Evolutionary conservation across 2,329 filamentous ascomycete species (phyloP).

Genomic region (Aspergillus carbonarius): DNA sequence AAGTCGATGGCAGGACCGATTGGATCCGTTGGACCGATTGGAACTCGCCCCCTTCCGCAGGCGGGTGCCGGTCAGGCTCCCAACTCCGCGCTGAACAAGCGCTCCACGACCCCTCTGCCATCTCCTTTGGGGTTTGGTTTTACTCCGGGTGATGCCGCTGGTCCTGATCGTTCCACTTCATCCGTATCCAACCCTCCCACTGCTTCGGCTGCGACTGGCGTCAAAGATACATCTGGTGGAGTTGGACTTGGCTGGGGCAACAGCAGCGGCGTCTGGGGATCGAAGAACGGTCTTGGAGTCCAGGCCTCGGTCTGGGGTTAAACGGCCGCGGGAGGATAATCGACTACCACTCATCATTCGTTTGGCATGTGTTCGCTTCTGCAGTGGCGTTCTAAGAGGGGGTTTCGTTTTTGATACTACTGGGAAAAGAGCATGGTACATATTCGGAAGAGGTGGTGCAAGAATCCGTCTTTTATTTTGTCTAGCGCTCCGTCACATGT

Average conservation of each 20-base stretch:
- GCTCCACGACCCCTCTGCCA: conserved; percentile 85
- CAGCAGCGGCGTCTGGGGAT: conserved; percentile 80
- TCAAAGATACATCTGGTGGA: conserved; percentile 44
- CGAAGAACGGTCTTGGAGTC: conserved; percentile 75
- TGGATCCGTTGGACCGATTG: conserved; percentile 82
- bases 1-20: conserved; percentile 53
- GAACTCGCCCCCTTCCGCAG: conserved; percentile 73
- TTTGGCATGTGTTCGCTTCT: conserved; percentile 22
- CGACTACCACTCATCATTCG: conserved; percentile 8
- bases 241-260: conserved; percentile 70
- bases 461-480: conserved; percentile 19
- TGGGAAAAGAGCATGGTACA: conserved; percentile 34
- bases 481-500: conserved; percentile 25
- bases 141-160: conserved; percentile 52
- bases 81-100: conserved; percentile 69
- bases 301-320: conserved; percentile 96
- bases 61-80: conserved; percentile 47
- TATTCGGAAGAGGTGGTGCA: conserved; percentile 28
- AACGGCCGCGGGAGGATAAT: conserved; percentile 4
- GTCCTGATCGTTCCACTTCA: conserved; percentile 57
- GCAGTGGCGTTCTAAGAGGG: conserved; percentile 30
- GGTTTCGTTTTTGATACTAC: conserved; percentile 22
- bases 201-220: conserved; percentile 36
- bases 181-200: conserved; percentile 59
- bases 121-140: conserved; percentile 80